These are phyloP conservation scores for Colletotrichum ledebouriae DNA, from an alignment of 2,329 filamentous ascomycete genomes.

Conservation along the genomic window DNA sequence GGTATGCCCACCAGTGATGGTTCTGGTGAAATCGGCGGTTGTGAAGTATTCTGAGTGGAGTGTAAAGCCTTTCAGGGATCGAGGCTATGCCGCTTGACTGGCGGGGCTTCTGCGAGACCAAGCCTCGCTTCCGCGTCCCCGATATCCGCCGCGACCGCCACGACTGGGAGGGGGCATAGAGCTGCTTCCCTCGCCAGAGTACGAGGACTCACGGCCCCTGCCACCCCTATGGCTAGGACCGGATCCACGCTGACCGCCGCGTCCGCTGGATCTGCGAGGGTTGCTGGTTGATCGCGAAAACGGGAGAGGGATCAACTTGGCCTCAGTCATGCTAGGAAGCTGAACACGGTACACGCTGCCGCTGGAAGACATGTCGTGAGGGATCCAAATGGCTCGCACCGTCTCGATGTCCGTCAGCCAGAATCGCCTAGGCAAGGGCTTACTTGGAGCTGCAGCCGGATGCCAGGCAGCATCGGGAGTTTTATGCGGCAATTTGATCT, in stretches of 20 bases:
- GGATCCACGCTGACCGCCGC: constrained; percentile 41
- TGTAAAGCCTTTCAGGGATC: neutral
- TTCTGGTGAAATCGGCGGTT: neutral
- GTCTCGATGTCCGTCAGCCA: constrained; percentile 58
- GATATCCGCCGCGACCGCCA: constrained; percentile 55
- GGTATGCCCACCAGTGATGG: neutral
- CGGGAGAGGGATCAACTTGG: constrained; percentile 55
- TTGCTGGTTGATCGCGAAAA: constrained; percentile 51
- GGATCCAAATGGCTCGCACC: constrained; percentile 46
- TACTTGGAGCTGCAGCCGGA: constrained; percentile 66
- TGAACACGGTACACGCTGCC: constrained; percentile 50
- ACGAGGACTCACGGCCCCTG: constrained; percentile 40
- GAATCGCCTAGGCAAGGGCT: constrained; percentile 67
- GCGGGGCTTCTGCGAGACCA: constrained; percentile 53
- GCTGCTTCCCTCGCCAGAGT: constrained; percentile 36
- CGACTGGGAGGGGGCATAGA: constrained; percentile 48
- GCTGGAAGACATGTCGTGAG: constrained; percentile 43
- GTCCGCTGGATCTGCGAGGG: constrained; percentile 47
- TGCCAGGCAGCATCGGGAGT: constrained; percentile 75
- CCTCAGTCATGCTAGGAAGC: constrained; percentile 58
- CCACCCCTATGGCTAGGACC: constrained; percentile 44
- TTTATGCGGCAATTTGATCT: constrained; percentile 75
- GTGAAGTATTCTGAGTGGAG: neutral
- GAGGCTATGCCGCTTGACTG: constrained; percentile 36
- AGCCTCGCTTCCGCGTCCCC: constrained; percentile 55